Conservation (phyloP, 345 rosid species). For the Streptanthus diversifolius region DNA sequence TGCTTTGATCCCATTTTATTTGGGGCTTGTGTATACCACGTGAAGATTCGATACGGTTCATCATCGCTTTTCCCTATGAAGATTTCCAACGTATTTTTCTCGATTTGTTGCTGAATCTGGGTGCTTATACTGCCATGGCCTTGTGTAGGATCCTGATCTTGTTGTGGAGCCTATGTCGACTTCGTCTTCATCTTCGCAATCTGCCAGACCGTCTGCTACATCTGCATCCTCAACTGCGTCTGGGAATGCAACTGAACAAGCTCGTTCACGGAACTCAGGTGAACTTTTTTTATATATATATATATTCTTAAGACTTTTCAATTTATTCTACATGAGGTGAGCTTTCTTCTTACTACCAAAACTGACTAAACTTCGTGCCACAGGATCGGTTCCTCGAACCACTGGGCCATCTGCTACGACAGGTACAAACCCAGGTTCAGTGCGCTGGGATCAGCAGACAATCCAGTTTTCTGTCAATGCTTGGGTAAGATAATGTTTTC, state of each 20-base stretch:
- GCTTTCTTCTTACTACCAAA: background rate
- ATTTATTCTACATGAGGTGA: background rate
- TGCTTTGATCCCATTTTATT: background rate
- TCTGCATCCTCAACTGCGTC: slow-evolving; percentile 52
- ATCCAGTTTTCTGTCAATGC: slow-evolving; percentile 96
- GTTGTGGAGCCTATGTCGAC: slow-evolving; percentile 81
- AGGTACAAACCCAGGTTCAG: slow-evolving; percentile 51
- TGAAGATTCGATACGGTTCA: background rate
- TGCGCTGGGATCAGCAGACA: slow-evolving; percentile 89
- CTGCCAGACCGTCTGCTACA: slow-evolving; percentile 52
- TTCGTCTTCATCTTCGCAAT: slow-evolving; percentile 57
- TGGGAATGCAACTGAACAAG: slow-evolving; percentile 44
- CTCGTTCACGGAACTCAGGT: slow-evolving; percentile 65
- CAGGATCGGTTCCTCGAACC: slow-evolving; percentile 66
- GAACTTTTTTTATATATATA: background rate
- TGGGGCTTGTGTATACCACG: background rate
- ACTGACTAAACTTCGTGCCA: slow-evolving; percentile 14
- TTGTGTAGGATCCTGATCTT: slow-evolving; percentile 74
- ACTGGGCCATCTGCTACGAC: slow-evolving; percentile 59
- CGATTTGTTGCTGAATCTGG: background rate
- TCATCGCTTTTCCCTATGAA: background rate
- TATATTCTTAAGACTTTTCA: background rate
- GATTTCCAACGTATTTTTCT: background rate
- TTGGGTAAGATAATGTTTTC: slow-evolving; percentile 55
- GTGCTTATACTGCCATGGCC: slow-evolving; percentile 14